Base-by-base conservation (phyloP, 257 asterid species). In the Thymus mandschuricus region DNA sequence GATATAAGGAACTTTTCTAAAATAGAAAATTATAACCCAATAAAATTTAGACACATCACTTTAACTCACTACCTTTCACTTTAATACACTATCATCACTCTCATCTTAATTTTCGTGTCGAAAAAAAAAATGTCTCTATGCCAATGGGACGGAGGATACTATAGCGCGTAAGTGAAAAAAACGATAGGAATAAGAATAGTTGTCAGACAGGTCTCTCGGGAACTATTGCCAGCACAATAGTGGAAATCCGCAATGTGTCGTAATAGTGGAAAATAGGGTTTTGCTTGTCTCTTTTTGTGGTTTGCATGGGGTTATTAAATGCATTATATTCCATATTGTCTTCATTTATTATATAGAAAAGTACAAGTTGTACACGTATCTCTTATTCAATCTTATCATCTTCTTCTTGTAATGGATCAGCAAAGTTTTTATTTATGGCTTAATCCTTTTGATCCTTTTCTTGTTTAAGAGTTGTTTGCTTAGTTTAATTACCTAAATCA, bases 161-260 rank as follows among this genome's bases (percentile, higher is more conserved):
- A 35, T 35, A 0, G 41, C 62, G 30, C 41, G 30, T 10, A 50
- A 48, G 55, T 49, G 6, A 34, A 41, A 61, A 45, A 41, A 61
- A 45, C 51, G 57, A 65, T 41, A 56, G 40, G 57, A 58, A 66
- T 74, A 13, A 65, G 27, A 34, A 74, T 30, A 21, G 56, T 4
- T 61, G 63, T 52, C 58, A 69, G 75, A 29, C 13, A 33, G 11
- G 8, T 67, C 66, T 29, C 38, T 61, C 50, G 11, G 54, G 40
- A 52, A 27, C 10, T 69, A 68, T 10, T 62, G 81, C 67, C 79
- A 80, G 50, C 71, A 69, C 41, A n/a, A 9, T 31, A 51, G 10
- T 57, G 11, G 9, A 49, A 63, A 57, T 46, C 34, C 34, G 79
- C 80, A 43, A 76, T 71, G 76, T 78, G 80, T 75, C 74, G 34